Conservation (phyloP, 2,329 filamentous ascomycete species). For the Blastomyces parvus region DNA sequence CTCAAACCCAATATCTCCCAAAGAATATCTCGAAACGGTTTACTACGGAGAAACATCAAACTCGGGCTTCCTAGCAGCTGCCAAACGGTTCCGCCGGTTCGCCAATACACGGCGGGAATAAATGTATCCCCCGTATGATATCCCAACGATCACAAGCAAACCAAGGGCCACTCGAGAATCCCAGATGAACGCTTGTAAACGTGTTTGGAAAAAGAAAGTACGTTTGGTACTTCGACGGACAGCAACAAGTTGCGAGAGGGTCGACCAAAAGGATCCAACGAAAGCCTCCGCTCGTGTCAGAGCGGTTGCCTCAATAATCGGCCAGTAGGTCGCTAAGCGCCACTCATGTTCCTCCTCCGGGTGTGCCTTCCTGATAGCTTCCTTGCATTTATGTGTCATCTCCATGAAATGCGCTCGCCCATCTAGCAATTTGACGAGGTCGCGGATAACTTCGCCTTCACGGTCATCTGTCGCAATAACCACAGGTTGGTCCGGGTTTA, state of each 20-base stretch:
- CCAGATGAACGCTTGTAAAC: conserved; percentile 6
- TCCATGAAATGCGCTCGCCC: conserved; percentile 8
- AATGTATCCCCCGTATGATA: not conserved
- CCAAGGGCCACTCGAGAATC: conserved; percentile 2
- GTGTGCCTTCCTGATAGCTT: not conserved
- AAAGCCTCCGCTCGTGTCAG: conserved; percentile 5
- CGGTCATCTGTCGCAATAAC: conserved; percentile 8
- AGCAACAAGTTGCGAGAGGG: conserved; percentile 8
- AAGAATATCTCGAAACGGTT: not conserved
- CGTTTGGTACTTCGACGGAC: conserved; percentile 1
- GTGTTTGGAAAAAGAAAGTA: conserved; percentile 8
- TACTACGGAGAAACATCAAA: not conserved
- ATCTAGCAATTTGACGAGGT: not conserved
- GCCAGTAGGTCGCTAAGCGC: conserved; percentile 7
- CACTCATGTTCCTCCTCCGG: conserved; percentile 7
- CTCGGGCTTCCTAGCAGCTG: conserved; percentile 8
- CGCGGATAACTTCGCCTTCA: not conserved
- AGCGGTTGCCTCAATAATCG: conserved; percentile 8
- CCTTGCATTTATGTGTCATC: conserved; percentile 6
- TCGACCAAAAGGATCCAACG: conserved; percentile 9
- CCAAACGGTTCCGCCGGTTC: conserved; percentile 5
- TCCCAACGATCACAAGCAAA: not conserved
- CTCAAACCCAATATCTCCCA: not conserved
- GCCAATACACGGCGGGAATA: not conserved
- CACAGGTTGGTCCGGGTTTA: conserved; percentile 4